A percentile compares a stretch with the other conserved stretches of the same genome.
phyloP scores from a whole-genome alignment of 2,329 filamentous ascomycete genomes.

The Colletotrichum sojae region DNA sequence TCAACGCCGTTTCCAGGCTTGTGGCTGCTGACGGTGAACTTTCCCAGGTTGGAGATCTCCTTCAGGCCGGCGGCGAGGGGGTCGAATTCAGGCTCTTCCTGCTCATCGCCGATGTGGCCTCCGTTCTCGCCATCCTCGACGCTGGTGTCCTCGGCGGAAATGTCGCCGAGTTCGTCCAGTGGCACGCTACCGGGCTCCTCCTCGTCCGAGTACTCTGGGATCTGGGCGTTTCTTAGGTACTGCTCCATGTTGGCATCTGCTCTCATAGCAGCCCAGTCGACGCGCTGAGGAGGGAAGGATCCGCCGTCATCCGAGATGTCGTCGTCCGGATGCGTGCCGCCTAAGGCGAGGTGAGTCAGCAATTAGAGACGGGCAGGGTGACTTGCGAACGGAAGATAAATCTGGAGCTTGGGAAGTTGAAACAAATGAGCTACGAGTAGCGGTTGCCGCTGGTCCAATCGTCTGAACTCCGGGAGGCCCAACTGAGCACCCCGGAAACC shows the following conservation, averaged over 20 bases:
- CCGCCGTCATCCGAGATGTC: slow-evolving; percentile 36
- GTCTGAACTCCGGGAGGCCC: slow-evolving; percentile 24
- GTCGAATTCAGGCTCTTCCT: slow-evolving; percentile 61
- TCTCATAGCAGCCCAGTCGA: slow-evolving; percentile 40
- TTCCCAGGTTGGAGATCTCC: slow-evolving; percentile 87
- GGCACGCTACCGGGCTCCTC: slow-evolving; percentile 29
- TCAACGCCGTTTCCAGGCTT: slow-evolving; percentile 86
- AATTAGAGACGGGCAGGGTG: slow-evolving; percentile 1
- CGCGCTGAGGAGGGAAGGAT: slow-evolving; percentile 36
- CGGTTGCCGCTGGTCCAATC: slow-evolving; percentile 20
- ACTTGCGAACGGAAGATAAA: slow-evolving; percentile 3
- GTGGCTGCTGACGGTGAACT: slow-evolving; percentile 85
- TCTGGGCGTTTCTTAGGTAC: slow-evolving; percentile 32
- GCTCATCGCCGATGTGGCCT: slow-evolving; percentile 46
- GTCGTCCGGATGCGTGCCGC: slow-evolving; percentile 35
- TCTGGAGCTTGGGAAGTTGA: slow-evolving; percentile 19
- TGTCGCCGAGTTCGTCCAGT: slow-evolving; percentile 37
- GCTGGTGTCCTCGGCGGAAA: slow-evolving; percentile 47
- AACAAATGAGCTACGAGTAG: slow-evolving; percentile 9
- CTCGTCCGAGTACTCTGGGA: slow-evolving; percentile 39
- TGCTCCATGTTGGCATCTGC: slow-evolving; percentile 37
- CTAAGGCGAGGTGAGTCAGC: slow-evolving; percentile 34
- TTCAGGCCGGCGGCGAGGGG: slow-evolving; percentile 74
- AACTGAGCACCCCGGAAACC: background rate
- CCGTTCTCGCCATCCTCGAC: slow-evolving; percentile 48